Base-by-base conservation (phyloP, 2,329 filamentous ascomycete species). In the Exophiala lecanii-corni region DNA sequence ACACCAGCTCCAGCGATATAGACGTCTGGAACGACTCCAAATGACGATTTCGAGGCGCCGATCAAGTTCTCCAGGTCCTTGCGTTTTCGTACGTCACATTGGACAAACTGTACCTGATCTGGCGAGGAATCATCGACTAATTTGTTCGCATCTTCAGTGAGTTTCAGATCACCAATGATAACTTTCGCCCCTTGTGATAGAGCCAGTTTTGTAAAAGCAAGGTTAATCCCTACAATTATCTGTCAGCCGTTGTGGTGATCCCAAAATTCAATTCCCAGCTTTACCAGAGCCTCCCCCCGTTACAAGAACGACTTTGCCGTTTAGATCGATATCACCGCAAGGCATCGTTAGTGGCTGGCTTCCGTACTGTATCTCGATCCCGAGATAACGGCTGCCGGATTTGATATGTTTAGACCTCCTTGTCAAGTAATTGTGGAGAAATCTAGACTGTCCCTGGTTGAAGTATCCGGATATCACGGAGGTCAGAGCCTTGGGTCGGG, bases 1-100 rank as follows among this genome's bases (percentile, higher is more conserved):
- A 66, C 51, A 15, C 62, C 65, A 3, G 65, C 64, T 20, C 58
- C 59, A 5, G 65, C 55, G 15, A 64, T 51, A 49, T 62, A 67
- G 16, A 67, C 54, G 48, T 67, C 63, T 9, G 65, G 62, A 5
- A 64, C 55, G 36, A 56, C 57, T n/a, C 50, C 56, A 50, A 57
- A 65, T 48, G 46, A 43, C 41, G 50, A 39, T 43, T 43, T 40
- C 5, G 55, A 59, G 20, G 49, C 49, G 17, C 32, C 49, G 33
- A 51, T 55, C 50, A 66, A 42, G 20, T 54, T 41, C 34, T 57
- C 46, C 4, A 67, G 23, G 23, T 26, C 23, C 12, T 26, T 50
- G 50, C 63, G 59, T 41, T 59, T 55, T 6, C 57, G 48, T 6
- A 64, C 62, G 47, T 66, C 62, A 45, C 60, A 62, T 41, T 54